These are phyloP conservation scores for Pistacia vera DNA, from an alignment of 345 rosid genomes.

Conservation along the genomic window DNA sequence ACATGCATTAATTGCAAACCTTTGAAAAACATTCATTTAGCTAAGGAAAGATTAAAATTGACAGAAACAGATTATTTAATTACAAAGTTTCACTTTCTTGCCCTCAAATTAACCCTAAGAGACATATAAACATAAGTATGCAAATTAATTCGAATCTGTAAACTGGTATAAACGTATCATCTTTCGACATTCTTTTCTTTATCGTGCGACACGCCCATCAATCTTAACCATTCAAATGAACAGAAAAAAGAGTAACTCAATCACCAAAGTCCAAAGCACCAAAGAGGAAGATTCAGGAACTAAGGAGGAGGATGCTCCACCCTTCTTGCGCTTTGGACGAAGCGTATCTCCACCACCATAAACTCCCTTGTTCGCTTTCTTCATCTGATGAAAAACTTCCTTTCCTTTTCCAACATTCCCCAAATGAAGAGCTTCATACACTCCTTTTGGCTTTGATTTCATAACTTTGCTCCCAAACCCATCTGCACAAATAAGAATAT, in stretches of 20 bases:
- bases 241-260: neutral
- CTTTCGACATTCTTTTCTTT: too few relatives aligned
- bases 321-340: slow-evolving; percentile 17
- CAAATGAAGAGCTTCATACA: neutral
- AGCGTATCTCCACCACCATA: slow-evolving; percentile 32
- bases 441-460: neutral
- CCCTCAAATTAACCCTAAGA: neutral
- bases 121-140: too few relatives aligned
- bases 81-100: neutral
- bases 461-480: neutral
- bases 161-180: neutral
- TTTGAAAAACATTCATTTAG: neutral
- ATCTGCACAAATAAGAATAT: neutral
- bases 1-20: too few relatives aligned
- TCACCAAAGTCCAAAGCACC: neutral
- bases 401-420: slow-evolving; percentile 3
- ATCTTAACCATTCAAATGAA: neutral
- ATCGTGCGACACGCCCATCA: neutral
- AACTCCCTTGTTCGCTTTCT: slow-evolving; percentile 24
- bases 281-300: slow-evolving; percentile 12
- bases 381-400: neutral
- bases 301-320: neutral
- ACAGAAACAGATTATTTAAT: neutral
- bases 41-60: neutral
- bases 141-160: too few relatives aligned